Conservation (phyloP, 495 filamentous ascomycete genomes). For the Daldinia grandis region DNA sequence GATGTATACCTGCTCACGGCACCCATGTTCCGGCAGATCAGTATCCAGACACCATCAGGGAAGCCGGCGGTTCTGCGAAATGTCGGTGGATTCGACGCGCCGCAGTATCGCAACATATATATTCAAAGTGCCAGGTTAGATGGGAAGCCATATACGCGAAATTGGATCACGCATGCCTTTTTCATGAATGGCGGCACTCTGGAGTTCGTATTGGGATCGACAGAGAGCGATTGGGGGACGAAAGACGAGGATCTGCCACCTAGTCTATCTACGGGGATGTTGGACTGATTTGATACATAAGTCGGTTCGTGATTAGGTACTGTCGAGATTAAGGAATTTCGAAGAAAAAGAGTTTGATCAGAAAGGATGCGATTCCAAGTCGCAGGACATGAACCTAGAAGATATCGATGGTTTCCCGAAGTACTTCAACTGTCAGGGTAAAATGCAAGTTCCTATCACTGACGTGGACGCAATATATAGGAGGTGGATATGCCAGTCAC, state of each 20-base stretch:
- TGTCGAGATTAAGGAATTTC: background rate
- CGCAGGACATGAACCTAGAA: too few species aligned
- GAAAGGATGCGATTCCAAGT: background rate
- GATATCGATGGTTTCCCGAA: too few species aligned
- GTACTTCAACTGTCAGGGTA: too few species aligned
- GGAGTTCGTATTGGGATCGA: conserved; percentile 68
- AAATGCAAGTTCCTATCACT: too few species aligned
- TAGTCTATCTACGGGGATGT: conserved; percentile 55
- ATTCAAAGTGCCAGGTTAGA: conserved; percentile 73
- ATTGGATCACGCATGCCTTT: conserved; percentile 78
- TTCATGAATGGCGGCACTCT: conserved; percentile 71
- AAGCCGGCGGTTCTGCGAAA: conserved; percentile 68
- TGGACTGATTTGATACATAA: conserved; percentile 13
- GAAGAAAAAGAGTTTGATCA: too few species aligned
- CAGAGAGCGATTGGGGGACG: conserved; percentile 76
- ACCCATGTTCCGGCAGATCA: conserved; percentile 71
- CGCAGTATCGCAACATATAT: conserved; percentile 66
- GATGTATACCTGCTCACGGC: conserved; percentile 75
- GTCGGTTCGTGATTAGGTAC: background rate
- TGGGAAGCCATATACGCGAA: conserved; percentile 68
- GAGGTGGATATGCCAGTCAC: too few species aligned
- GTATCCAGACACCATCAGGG: conserved; percentile 63
- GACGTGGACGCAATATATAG: too few species aligned
- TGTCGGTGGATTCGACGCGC: conserved; percentile 64
- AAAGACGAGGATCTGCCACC: conserved; percentile 71